Evolutionary conservation across 78 protist species (phyloP).

Genomic region (Protostelium mycophagum): DNA sequence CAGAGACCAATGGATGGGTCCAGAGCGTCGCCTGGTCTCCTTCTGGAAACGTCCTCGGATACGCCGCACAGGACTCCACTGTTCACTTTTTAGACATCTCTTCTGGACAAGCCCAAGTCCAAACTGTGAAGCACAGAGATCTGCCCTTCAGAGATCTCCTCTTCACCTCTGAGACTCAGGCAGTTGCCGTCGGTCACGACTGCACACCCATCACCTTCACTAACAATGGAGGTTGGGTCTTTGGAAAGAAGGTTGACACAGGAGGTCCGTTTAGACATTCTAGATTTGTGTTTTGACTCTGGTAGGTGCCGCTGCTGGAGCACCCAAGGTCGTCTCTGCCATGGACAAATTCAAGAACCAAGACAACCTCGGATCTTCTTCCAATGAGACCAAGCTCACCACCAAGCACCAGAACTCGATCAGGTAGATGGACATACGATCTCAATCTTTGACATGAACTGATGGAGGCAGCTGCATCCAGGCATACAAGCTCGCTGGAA

Average conservation of each 20-base stretch:
- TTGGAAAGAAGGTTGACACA: slow-evolving; percentile 31
- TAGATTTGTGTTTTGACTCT: too few relatives aligned
- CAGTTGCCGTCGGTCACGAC: slow-evolving; percentile 80
- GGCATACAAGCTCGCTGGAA: slow-evolving; percentile 42
- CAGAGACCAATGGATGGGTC: slow-evolving; percentile 76
- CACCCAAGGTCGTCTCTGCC: slow-evolving; percentile 25
- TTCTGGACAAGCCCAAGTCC: slow-evolving; percentile 23
- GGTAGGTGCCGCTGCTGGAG: slow-evolving; percentile 28
- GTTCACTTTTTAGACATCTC: slow-evolving; percentile 40
- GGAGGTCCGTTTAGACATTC: too few relatives aligned
- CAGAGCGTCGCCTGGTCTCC: slow-evolving; percentile 78
- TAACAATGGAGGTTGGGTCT: slow-evolving; percentile 58
- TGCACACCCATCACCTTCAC: slow-evolving; percentile 55
- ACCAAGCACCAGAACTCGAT: slow-evolving; percentile 81
- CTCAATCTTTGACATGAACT: neutral
- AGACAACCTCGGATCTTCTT: slow-evolving; percentile 37
- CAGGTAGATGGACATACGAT: slow-evolving; percentile 32
- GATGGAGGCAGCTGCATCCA: slow-evolving; percentile 13
- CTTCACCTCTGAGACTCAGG: slow-evolving; percentile 46
- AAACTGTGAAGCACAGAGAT: slow-evolving; percentile 7
- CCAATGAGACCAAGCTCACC: slow-evolving; percentile 35
- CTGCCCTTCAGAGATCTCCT: slow-evolving; percentile 65
- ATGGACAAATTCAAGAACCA: slow-evolving; percentile 40
- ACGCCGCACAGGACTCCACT: slow-evolving; percentile 55
- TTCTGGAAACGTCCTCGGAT: slow-evolving; percentile 71